These are phyloP conservation scores for Penicillium taxi DNA, from an alignment of 495 filamentous ascomycete species.

Conservation along the genomic window DNA sequence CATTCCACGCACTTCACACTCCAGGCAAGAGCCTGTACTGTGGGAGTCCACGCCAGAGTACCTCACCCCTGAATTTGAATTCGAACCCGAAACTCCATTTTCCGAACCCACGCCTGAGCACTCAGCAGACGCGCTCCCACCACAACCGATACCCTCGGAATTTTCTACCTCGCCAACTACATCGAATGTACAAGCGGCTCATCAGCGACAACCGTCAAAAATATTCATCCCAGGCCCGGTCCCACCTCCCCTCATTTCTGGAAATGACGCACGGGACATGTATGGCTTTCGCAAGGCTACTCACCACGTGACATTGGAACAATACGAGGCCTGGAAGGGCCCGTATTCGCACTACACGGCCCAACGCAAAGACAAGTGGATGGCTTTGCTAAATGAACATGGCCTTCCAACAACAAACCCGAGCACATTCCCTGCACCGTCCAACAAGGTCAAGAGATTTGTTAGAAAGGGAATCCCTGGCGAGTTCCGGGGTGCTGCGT, in stretches of 20 bases:
- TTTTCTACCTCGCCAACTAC: conserved; percentile 3
- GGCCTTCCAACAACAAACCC: conserved; percentile 65
- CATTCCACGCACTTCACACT: conserved; percentile 20
- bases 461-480: conserved; percentile 93
- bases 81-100: not conserved
- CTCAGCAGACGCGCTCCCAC: not conserved
- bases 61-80: not conserved
- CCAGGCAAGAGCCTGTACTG: conserved; percentile 1
- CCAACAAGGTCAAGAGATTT: conserved; percentile 75
- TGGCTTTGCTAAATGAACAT: conserved; percentile 63
- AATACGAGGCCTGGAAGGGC: conserved; percentile 77
- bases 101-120: conserved; percentile 5
- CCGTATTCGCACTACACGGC: conserved; percentile 61
- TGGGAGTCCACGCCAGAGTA: conserved; percentile 2
- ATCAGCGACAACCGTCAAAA: conserved; percentile 29
- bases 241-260: conserved; percentile 27
- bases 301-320: conserved; percentile 62
- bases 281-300: conserved; percentile 91
- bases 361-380: conserved; percentile 74
- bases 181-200: conserved; percentile 4
- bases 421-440: conserved; percentile 68
- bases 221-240: conserved; percentile 36
- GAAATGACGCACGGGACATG: conserved; percentile 53
- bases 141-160: conserved; percentile 1
- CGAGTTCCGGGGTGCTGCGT: conserved; percentile 84